Base-by-base conservation (phyloP, 345 rosid species). In the Theobroma cacao region DNA sequence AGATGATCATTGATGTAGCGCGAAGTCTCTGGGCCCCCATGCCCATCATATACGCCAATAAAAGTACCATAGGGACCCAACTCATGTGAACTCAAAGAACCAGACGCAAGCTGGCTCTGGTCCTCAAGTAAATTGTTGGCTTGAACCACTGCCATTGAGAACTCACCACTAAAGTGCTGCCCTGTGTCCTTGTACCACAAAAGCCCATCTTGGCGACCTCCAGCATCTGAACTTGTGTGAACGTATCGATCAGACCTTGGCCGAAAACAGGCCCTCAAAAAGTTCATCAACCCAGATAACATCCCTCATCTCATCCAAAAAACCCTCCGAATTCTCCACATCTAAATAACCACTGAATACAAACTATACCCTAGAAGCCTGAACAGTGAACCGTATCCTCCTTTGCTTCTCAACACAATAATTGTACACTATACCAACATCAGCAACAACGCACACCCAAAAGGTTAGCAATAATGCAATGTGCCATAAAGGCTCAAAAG, bases 121-220 rank as follows among this genome's bases (percentile, higher is more conserved):
- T 93, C 97, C 89, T 93, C 97, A 5, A 91, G 95, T 75, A 93
- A 85, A 84, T 86, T 91, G 78, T 93, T 93, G 78, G 97, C 97
- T 83, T 93, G 97, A 61, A 93, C 95, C 15, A 93, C 97, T 34
- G 97, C 92, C 95, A 93, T 93, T 7, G 97, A 93, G 81, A 93
- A 93, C 70, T 93, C 97, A 83, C 97, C 97, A 87, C 34, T 84
- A 14, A 86, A 61, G 78, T 93, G 95, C 28, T 91, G 95, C 43
- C 92, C 97, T 11, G 78, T 71, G 82, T 93, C 97, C 72, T 88
- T 84, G 87, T 79, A 93, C 97, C 97, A 93, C 64, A 93, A 79
- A 2, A 93, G 80, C 48, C 97, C 97, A 38, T 93, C 97, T 82
- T 91, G 97, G 40, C 91, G 95, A 78, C 94, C 95, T 38, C 79